Evolutionary conservation across 192 early-diverging fungal genomes (phyloP), one percentile per base, ranked within the genome.

Genomic region (Phycomyces blakesleeanus): DNA sequence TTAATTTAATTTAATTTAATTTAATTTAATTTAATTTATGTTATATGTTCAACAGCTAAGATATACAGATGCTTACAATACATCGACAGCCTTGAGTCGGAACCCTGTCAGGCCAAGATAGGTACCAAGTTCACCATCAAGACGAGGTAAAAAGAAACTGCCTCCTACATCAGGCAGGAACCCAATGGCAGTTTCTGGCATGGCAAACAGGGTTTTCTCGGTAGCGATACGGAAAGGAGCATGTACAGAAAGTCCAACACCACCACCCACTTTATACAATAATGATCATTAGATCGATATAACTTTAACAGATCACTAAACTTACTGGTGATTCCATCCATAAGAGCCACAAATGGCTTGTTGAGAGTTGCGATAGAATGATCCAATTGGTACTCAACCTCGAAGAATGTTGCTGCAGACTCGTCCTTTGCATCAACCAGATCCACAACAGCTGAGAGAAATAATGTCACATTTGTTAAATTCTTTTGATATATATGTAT

Each of bases 101-200:
- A 83, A 63, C 9, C 94, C 93, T 1, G 95, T 95, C 76, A 99
- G 74, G 0, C 91, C 97, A 56, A 99, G 76, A 66, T 92, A 99
- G 34, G 84, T 88, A 44, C 97, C 97, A 10, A 94, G 69, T 75
- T 95, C 83, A n/a, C 96, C 97, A 65, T 98, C 96, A 70, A 99
- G 71, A 14, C 95, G 81, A 25, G 97, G 85, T 55, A 99, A 73
- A 74, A 97, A 99, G 81, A 97, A 97, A 14, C 88, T 86, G 6
- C 91, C 94, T 22, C 96, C 96, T 0, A 98, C 96, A 68, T 98
- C 97, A 12, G 97, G 97, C 69, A 98, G 95, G 40, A 97, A 82
- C 14, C 97, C 97, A 63, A 99, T 99, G 57, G 81, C 83, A 4
- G 94, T 93, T 72, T 99, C 97, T 6, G 97, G 96, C 95, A 99